Base-by-base conservation (phyloP, 1,284 basidiomycete species). In the Rugosomyces carneus region DNA sequence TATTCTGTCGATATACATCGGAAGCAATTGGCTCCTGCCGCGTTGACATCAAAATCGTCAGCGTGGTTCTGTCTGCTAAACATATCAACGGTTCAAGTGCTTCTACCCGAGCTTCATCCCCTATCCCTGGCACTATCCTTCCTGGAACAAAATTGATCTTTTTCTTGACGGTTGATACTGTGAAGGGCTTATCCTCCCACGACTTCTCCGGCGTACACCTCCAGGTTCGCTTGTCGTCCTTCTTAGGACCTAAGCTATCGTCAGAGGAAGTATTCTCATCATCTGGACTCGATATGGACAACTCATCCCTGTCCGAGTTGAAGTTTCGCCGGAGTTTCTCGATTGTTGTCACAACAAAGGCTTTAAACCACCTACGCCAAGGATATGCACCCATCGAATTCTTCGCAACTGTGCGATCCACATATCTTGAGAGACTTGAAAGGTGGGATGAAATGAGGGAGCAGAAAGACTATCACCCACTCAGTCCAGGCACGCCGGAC, bases 1-100 rank as follows among this genome's bases (percentile, higher is more conserved):
- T 97, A 60, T 90, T 92, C 60, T 94, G 90, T 60, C 81, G 87
- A 37, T 94, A 93, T 60, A 95, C 93, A 1, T 78, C 90, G 43
- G 93, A 95, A 61, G 92, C 92, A 1, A 91, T 96, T 52, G 93
- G 93, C 0, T 92, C 89, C 27, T 95, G 92, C 67, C 79, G 89
- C 15, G 74, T 93, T 40, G 84, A 89, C 53, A 75, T 93, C 63
- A 90, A 84, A 64, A 75, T 90, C 41, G 76, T 84, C 48, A 87
- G 80, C 52, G 76, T 89, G 16, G 69, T 79, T n/a, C 62, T 79
- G 53, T 69, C 80, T 2, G 65, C 72, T 11, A 86, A 78, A 62
- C 75, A 84, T 60, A 67, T 71, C 45, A 74, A 73, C 57, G 69
- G 75, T 40, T 87, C 87, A 1, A 65, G 72, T 26, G 68, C 78